Conservation (phyloP, 441 rosid genomes). For the Adansonia gregorii region DNA sequence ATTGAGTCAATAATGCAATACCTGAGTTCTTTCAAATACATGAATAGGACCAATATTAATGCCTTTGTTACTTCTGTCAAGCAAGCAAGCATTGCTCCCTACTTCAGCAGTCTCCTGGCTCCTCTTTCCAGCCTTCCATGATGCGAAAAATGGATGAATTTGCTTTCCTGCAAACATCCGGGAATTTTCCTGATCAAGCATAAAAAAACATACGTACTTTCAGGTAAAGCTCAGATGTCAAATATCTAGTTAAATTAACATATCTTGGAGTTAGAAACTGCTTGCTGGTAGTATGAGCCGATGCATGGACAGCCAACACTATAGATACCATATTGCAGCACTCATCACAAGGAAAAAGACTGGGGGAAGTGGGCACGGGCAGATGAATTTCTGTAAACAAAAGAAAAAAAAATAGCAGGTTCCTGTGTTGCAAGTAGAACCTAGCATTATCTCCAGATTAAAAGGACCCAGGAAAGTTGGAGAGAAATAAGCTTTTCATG, state of each 20-base stretch:
- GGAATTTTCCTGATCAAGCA: constrained; percentile 69
- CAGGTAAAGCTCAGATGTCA: constrained; percentile 14
- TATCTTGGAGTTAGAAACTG: constrained; percentile 5
- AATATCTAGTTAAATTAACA: constrained; percentile 18
- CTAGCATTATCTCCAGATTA: neutral
- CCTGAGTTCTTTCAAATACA: constrained; percentile 77
- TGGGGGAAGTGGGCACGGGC: neutral
- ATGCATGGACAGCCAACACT: constrained; percentile 4
- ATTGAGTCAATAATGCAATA: constrained; percentile 31
- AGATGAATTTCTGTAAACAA: neutral
- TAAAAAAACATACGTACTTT: constrained; percentile 24
- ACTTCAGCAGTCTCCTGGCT: constrained; percentile 46
- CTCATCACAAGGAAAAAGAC: neutral
- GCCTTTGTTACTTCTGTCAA: constrained; percentile 38
- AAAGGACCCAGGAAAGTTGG: neutral
- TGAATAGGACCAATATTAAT: constrained; percentile 77
- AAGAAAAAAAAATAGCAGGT: neutral
- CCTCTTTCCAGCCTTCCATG: constrained; percentile 53
- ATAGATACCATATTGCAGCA: neutral
- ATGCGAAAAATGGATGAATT: constrained; percentile 83
- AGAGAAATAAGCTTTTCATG: neutral
- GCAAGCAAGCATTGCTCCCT: constrained; percentile 34
- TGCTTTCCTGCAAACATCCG: constrained; percentile 71
- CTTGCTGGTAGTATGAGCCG: neutral
- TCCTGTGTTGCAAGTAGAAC: constrained; percentile 2